A percentile compares a stretch with the other conserved stretches of the same genome.
phyloP scores from a whole-genome alignment of 768 basidiomycete species.

The Collybia sp. region DNA sequence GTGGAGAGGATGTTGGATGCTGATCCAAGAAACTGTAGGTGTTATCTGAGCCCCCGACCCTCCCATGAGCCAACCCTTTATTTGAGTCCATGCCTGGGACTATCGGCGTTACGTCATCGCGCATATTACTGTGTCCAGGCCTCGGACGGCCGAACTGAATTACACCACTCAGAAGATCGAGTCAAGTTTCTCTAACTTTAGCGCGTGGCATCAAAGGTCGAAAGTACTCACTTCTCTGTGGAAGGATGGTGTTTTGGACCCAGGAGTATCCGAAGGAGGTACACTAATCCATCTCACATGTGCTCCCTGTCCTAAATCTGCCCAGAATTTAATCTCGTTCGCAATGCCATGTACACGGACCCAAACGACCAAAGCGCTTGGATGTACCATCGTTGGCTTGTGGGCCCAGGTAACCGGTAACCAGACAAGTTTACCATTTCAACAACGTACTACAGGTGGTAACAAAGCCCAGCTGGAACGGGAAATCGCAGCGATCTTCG shows the following conservation, averaged over 20 bases:
- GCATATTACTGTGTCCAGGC: slow-evolving; percentile 55
- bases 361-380: slow-evolving; percentile 96
- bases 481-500: slow-evolving; percentile 77
- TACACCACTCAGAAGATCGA: slow-evolving; percentile 92
- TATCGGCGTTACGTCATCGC: slow-evolving; percentile 86
- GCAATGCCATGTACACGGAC: slow-evolving; percentile 94
- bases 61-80: neutral
- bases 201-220: slow-evolving; percentile 97
- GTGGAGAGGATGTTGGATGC: slow-evolving; percentile 91
- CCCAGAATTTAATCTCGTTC: slow-evolving; percentile 87
- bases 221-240: slow-evolving; percentile 71
- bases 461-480: slow-evolving; percentile 53
- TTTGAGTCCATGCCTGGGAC: slow-evolving; percentile 82
- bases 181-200: slow-evolving; percentile 94
- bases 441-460: slow-evolving; percentile 38
- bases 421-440: neutral
- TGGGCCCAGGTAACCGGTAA: slow-evolving; percentile 60
- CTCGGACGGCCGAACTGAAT: slow-evolving; percentile 64
- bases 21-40: slow-evolving; percentile 90
- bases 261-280: neutral
- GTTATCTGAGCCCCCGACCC: neutral
- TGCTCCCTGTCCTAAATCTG: neutral
- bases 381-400: slow-evolving; percentile 98
- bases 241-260: slow-evolving; percentile 49
- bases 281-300: neutral